Percentiles rank a stretch among this genome's conserved stretches.
These are phyloP conservation scores for Xerocomus alliaceus DNA, from an alignment of 1,284 basidiomycete genomes.

Conservation along the genomic window DNA sequence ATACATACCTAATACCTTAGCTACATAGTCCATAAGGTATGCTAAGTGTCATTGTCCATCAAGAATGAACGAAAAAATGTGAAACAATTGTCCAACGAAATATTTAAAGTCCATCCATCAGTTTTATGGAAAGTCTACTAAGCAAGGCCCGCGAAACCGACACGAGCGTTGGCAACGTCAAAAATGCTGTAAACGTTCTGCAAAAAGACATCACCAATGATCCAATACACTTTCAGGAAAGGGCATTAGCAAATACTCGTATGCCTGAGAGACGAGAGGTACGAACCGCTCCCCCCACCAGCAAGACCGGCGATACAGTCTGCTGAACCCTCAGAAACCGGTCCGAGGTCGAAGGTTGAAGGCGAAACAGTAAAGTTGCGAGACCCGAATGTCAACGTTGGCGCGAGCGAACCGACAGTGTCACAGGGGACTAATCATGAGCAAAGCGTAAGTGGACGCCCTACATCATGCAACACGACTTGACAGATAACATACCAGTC, in stretches of 20 bases:
- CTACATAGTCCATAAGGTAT: conserved; percentile 1
- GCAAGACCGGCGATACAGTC: conserved; percentile 38
- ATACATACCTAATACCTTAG: neutral
- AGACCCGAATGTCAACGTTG: conserved; percentile 37
- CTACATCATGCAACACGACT: neutral
- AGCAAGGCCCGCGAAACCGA: conserved; percentile 41
- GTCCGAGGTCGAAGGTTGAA: conserved; percentile 39
- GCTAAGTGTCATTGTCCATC: neutral
- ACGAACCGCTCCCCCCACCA: conserved; percentile 34
- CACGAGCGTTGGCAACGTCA: conserved; percentile 29
- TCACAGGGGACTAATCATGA: conserved; percentile 34
- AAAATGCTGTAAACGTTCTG: conserved; percentile 41
- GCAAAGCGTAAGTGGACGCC: conserved; percentile 5
- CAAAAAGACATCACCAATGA: conserved; percentile 40
- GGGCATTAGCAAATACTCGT: neutral
- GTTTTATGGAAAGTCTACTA: conserved; percentile 5
- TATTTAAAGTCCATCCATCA: conserved; percentile 5
- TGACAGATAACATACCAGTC: conserved; percentile 29
- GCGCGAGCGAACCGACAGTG: conserved; percentile 28
- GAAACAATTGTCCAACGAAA: conserved; percentile 9
- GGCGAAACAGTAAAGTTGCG: conserved; percentile 35
- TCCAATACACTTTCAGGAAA: conserved; percentile 33
- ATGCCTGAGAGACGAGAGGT: neutral
- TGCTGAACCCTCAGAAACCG: conserved; percentile 26
- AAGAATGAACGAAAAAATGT: neutral